Conservation (phyloP, 805 yeast species). For the Teunomyces lycoperdinae region DNA sequence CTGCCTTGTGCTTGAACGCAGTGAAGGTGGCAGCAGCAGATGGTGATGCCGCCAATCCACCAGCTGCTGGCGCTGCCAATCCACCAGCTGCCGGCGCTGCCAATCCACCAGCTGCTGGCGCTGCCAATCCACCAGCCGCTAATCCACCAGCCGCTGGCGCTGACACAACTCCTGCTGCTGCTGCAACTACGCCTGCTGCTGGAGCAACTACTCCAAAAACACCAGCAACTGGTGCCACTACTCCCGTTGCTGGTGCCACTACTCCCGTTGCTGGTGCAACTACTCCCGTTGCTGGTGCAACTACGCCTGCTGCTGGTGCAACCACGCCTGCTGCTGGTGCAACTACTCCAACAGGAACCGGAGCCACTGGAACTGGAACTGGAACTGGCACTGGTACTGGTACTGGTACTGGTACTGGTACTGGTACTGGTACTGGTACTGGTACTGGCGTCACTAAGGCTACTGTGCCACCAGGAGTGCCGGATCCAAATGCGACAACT, state of each 20-base stretch:
- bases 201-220: conserved; percentile 13
- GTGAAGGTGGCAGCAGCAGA: conserved; percentile 11
- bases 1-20: conserved; percentile 5
- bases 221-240: conserved; percentile 10
- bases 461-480: conserved; percentile 12
- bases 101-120: conserved; percentile 11
- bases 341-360: conserved; percentile 9
- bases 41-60: conserved; percentile 10
- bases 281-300: conserved; percentile 15
- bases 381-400: conserved; percentile 15
- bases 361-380: conserved; percentile 10
- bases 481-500: conserved; percentile 13
- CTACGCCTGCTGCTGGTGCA: conserved; percentile 16
- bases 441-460: conserved; percentile 12
- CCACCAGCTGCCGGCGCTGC: conserved; percentile 16
- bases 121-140: conserved; percentile 14
- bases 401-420: conserved; percentile 10
- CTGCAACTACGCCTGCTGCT: conserved; percentile 10
- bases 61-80: conserved; percentile 11
- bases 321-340: conserved; percentile 16
- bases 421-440: conserved; percentile 11
- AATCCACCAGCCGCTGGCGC: conserved; percentile 15
- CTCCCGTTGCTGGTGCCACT: conserved; percentile 10
- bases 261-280: conserved; percentile 17
- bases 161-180: conserved; percentile 7